Evolutionary conservation across 1,284 basidiomycete species (phyloP).

Genomic region (Pascua sp.): DNA sequence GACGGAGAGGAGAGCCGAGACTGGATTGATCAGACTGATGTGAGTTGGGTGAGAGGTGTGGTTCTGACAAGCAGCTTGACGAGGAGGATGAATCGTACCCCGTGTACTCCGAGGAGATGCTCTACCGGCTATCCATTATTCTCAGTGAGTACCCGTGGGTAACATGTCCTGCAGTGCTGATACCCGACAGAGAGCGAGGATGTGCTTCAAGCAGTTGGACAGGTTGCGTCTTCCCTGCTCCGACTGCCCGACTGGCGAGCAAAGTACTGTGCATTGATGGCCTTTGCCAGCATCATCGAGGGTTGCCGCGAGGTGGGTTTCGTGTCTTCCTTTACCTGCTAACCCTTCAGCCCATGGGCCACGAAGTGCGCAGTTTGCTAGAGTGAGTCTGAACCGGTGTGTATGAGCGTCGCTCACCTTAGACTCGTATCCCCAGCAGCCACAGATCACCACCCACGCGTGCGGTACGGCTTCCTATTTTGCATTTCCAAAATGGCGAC

Average conservation of each 20-base stretch:
- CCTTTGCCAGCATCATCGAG: slow-evolving; percentile 31
- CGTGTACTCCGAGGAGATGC: slow-evolving; percentile 69
- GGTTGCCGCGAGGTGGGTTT: slow-evolving; percentile 25
- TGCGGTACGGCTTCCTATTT: slow-evolving; percentile 78
- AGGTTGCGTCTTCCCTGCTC: slow-evolving; percentile 73
- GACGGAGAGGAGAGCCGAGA: slow-evolving; percentile 56
- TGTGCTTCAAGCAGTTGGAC: slow-evolving; percentile 69
- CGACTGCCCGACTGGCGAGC: slow-evolving; percentile 67
- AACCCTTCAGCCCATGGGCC: slow-evolving; percentile 7
- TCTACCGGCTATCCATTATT: slow-evolving; percentile 71
- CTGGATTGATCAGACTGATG: slow-evolving; percentile 68
- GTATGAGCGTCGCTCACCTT: slow-evolving; percentile 25
- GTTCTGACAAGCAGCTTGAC: slow-evolving; percentile 50
- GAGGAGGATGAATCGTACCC: slow-evolving; percentile 71
- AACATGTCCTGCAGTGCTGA: background rate
- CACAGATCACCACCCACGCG: slow-evolving; percentile 70
- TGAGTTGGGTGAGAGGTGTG: slow-evolving; percentile 44
- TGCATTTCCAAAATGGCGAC: slow-evolving; percentile 81
- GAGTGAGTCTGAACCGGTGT: slow-evolving; percentile 2
- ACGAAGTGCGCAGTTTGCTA: slow-evolving; percentile 4
- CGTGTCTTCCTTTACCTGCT: background rate
- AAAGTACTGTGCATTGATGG: slow-evolving; percentile 72
- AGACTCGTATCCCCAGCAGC: slow-evolving; percentile 74
- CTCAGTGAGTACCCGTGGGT: slow-evolving; percentile 52
- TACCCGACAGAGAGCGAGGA: slow-evolving; percentile 53